Evolutionary conservation across 75 land plant genomes (phyloP), one percentile per base, ranked within the genome.

Genomic region (Gnetum montanum): DNA sequence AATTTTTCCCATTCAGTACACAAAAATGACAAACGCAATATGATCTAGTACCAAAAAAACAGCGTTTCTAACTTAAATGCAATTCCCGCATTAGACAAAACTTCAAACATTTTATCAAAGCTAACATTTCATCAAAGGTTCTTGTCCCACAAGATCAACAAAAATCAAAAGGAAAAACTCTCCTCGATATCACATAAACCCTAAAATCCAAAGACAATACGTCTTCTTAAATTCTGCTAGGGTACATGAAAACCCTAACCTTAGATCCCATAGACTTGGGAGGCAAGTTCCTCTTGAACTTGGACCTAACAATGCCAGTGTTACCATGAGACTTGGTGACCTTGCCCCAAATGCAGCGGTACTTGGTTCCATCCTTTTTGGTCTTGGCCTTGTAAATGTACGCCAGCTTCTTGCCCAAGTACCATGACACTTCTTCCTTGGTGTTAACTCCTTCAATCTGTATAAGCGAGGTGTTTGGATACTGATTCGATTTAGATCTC

Each of bases 241-340:
- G 93, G 66, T 88, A 88, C 93, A 88, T 84, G 73, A 84, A 88
- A 31, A 88, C 93, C 47, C 93, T 68, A 3, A 88, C 93, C 57
- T 65, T 77, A 31, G 54, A 62, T 53, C 77, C 96, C 84, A 87
- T 70, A 40, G 97, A 83, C 34, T 71, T 69, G 3, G 96, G 92
- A 0, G 96, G 92, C 25, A 90, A 62, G 44, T 90, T 90, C 6
- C 63, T 77, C 66, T 66, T 73, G 76, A 91, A 91, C 69, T 88
- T 91, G 28, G 93, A 88, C 23, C 93, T 74, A 25, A 91, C 88
- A 54, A 91, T 73, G 23, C 97, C 97, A 68, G 80, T 87, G 73
- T 83, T 91, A 8, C 97, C 97, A 63, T 91, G 97, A 31, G 92
- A 80, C 35, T 84, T 69, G 6, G 76, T 50, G 2, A 91, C 97